These are phyloP conservation scores for Nicotiana knightiana DNA, from an alignment of 257 asterid genomes.

Conservation along the genomic window DNA sequence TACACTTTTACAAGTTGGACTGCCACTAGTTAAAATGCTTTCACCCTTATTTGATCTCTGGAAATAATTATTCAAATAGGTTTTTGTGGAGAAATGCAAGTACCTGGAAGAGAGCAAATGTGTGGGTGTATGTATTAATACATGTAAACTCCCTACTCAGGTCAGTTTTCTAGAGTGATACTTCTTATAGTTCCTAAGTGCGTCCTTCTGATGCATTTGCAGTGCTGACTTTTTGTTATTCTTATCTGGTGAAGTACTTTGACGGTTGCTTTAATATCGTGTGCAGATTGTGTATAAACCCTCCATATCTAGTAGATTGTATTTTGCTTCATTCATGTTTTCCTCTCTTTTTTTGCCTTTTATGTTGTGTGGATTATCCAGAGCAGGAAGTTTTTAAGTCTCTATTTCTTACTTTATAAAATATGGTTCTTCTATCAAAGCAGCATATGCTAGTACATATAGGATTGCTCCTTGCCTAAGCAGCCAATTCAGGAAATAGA, in stretches of 20 bases:
- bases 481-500: background rate
- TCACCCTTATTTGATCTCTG: background rate
- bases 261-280: background rate
- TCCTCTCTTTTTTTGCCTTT: background rate
- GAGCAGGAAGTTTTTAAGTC: background rate
- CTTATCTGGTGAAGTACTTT: background rate
- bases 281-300: background rate
- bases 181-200: background rate
- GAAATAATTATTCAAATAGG: conserved; percentile 29
- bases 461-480: background rate
- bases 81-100: conserved; percentile 82
- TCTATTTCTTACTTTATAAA: background rate
- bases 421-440: background rate
- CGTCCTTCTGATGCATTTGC: conserved; percentile 1
- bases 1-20: background rate
- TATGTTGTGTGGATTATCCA: background rate
- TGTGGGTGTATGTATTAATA: conserved; percentile 72
- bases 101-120: conserved; percentile 93
- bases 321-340: background rate
- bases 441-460: background rate
- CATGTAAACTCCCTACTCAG: conserved; percentile 94
- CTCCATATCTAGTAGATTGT: background rate
- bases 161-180: conserved; percentile 25
- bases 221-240: background rate
- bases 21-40: background rate